Evolutionary conservation across 2,329 filamentous ascomycete species (phyloP), one percentile per base, ranked within the genome.

Genomic region (Pseudocercospora pini-densiflorae): DNA sequence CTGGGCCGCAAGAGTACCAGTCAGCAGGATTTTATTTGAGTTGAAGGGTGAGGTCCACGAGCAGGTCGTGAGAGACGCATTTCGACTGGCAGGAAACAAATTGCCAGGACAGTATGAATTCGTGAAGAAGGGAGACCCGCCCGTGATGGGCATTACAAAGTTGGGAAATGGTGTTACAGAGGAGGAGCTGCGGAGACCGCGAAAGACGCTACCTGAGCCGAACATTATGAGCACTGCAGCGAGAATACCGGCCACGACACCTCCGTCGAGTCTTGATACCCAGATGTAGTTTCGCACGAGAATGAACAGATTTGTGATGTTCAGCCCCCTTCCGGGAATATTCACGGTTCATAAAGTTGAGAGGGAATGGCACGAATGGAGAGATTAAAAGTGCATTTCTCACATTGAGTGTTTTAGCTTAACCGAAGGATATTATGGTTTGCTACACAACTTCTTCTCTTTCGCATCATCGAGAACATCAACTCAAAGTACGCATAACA

Each of bases 51-150:
- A 93, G 73, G 77, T 98, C 70, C 95, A 99, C 86, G 95, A 99
- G 84, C 92, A 97, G 82, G 89, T 99, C 71, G 94, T 92, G 23
- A 88, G 90, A 72, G 95, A 99, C 83, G 95, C 95, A 33, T 97
- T 99, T 82, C 88, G 95, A 70, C 82, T 99, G 78, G 95, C 95
- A 16, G 95, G 92, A 49, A 93, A 96, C 81, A 99, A 99, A 84
- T 83, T 99, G 80, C 95, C 95, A 59, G 91, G 92, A 1, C 85
- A 91, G 77, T 99, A 93, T 83, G 93, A 97, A 77, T 97, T 98
- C 77, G 93, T 97, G 36, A 93, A 90, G 84, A 97, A 92, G 81
- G 93, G 93, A 7, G 95, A 97, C 74, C 85, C 93, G 2, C 89
- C 95, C 0, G 87, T 97, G 43, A 94, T 99, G 77, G 95, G 95